Base-by-base conservation (phyloP, 2,329 filamentous ascomycete genomes). In the Sporothrix brunneoviolacea region DNA sequence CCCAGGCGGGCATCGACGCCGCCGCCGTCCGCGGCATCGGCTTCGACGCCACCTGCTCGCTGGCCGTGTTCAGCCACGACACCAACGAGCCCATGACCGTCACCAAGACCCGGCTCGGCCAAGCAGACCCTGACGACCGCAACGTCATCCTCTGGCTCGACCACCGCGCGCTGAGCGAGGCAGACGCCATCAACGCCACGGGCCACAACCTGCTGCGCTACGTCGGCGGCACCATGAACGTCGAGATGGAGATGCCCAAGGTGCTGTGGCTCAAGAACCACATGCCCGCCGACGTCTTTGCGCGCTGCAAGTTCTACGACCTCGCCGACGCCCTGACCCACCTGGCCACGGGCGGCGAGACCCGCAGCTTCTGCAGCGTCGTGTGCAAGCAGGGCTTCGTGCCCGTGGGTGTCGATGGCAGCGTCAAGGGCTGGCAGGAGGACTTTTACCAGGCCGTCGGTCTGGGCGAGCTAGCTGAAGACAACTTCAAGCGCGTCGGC, bases 211-310 rank as follows among this genome's bases (percentile, higher is more conserved):
- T 98, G 48, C 80, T 98, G 53, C 86, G 90, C 62, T 98, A 98
- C 64, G 93, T 98, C 16, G 93, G 93, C 59, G 93, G 93, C 56
- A 91, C 86, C 66, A 98, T 98, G 93, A 95, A 89, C 65, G 91
- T 96, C 58, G 93, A 98, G 74, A 98, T 98, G 93, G 93, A 98
- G 68, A 94, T 98, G 50, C 93, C 93, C 57, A 98, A 98, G 72
- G 88, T 96, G 1, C 76, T 97, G 52, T 98, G 93, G 93, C 77
- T 98, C 64, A 97, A 97, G 78, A 95, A 95, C 69, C 81, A 97
- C 70, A 97, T 98, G 93, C 86, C 93, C 3, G 77, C 86, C 50
- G 88, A 95, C 61, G 75, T 93, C 15, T 98, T 97, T 62, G 83
- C 84, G 50, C 83, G 85, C 55, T 96, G 91, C 82, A 96, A 95